Percentiles rank a stretch among this genome's conserved stretches.
Conservation (phyloP, 495 filamentous ascomycete species). For the Podospora didyma region DNA sequence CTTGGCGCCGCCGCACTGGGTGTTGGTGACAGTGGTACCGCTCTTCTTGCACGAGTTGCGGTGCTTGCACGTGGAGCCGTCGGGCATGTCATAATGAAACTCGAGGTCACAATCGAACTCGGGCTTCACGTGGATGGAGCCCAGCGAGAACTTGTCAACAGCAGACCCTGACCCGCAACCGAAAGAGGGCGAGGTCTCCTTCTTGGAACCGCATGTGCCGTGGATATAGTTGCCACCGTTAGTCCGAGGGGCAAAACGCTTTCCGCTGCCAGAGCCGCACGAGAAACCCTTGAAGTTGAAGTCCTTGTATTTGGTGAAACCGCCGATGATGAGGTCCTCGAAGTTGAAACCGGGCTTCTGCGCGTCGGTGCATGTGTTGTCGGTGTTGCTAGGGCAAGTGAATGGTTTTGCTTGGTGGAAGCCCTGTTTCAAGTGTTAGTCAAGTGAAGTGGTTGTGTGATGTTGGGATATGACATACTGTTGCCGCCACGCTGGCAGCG, state of each 20-base stretch:
- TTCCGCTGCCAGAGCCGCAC: slow-evolving; percentile 55
- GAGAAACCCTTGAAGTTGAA: slow-evolving; percentile 69
- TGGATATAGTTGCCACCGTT: slow-evolving; percentile 58
- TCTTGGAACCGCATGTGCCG: slow-evolving; percentile 47
- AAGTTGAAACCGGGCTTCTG: slow-evolving; percentile 71
- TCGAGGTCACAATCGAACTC: slow-evolving; percentile 72
- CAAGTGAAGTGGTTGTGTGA: neutral
- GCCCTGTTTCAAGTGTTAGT: slow-evolving; percentile 27
- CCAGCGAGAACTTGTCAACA: slow-evolving; percentile 68
- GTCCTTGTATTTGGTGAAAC: slow-evolving; percentile 63
- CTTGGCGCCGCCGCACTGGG: slow-evolving; percentile 87
- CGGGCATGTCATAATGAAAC: slow-evolving; percentile 79
- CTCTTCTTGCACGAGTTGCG: slow-evolving; percentile 57
- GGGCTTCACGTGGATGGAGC: slow-evolving; percentile 63
- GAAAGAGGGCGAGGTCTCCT: slow-evolving; percentile 52
- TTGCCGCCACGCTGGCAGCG: slow-evolving; percentile 56
- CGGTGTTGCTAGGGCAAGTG: slow-evolving; percentile 64
- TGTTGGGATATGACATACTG: slow-evolving; percentile 31
- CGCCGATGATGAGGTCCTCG: slow-evolving; percentile 55
- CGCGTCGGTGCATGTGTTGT: slow-evolving; percentile 69
- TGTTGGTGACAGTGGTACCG: slow-evolving; percentile 69
- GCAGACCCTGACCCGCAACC: slow-evolving; percentile 47
- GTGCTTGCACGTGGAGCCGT: slow-evolving; percentile 74
- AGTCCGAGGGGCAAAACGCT: slow-evolving; percentile 42
- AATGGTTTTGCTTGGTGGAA: slow-evolving; percentile 61